These are phyloP conservation scores for Penicillium sp. DNA, from an alignment of 2,329 filamentous ascomycete species.

Conservation along the genomic window DNA sequence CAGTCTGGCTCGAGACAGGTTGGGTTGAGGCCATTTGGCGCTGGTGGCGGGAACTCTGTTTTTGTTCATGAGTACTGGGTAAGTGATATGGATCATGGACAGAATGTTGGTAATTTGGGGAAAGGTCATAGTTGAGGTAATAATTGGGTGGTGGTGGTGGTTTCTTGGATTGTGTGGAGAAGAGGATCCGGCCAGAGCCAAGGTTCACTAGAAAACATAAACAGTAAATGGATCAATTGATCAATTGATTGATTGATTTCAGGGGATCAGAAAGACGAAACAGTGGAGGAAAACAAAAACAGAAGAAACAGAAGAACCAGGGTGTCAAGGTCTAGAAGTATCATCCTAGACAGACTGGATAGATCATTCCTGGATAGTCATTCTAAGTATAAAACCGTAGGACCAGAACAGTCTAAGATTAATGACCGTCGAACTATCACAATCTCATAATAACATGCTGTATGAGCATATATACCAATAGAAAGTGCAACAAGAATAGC, in stretches of 20 bases:
- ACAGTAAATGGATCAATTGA: background rate
- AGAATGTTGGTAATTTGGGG: too few relatives aligned
- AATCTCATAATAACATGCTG: background rate
- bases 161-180: constrained; percentile 7
- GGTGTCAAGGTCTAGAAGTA: background rate
- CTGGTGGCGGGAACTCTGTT: constrained; percentile 24
- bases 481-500: background rate
- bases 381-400: background rate
- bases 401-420: background rate
- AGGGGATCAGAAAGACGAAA: background rate
- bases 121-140: too few relatives aligned
- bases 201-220: constrained; percentile 10
- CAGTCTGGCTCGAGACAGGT: constrained; percentile 6
- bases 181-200: constrained; percentile 9
- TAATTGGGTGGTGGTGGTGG: background rate
- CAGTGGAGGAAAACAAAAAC: background rate
- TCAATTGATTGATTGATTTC: background rate
- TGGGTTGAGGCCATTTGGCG: constrained; percentile 27
- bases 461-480: background rate
- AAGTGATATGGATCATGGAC: background rate
- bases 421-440: background rate
- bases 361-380: background rate
- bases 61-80: background rate
- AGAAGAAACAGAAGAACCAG: background rate
- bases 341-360: background rate